Percentiles rank a stretch among this genome's conserved stretches.
Evolutionary conservation across 2,329 filamentous ascomycete genomes (phyloP).

Genomic region (Claviceps capensis): DNA sequence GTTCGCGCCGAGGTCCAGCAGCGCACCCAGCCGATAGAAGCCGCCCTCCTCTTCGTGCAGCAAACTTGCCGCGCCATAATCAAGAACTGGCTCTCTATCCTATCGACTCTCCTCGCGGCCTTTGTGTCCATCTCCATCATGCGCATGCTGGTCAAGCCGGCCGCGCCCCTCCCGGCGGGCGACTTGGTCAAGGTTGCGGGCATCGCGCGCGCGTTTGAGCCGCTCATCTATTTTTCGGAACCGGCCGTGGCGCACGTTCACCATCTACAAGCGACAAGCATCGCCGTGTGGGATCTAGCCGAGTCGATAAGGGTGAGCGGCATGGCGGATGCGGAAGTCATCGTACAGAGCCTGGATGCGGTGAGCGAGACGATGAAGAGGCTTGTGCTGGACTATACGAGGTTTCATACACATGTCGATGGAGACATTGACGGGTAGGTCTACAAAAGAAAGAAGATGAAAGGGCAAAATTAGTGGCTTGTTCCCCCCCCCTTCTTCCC

Average conservation of each 20-base stretch:
- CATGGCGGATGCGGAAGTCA: conserved; percentile 78
- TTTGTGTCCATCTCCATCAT: conserved; percentile 52
- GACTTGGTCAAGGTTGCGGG: conserved; percentile 85
- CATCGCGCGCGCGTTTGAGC: conserved; percentile 83
- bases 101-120: conserved; percentile 46
- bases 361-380: conserved; percentile 76
- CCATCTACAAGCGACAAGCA: conserved; percentile 78
- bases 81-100: conserved; percentile 53
- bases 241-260: conserved; percentile 75
- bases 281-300: conserved; percentile 88
- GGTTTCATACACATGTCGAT: conserved; percentile 88
- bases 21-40: conserved; percentile 70
- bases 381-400: conserved; percentile 71
- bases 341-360: conserved; percentile 73
- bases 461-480: background rate
- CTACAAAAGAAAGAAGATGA: background rate
- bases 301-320: conserved; percentile 82
- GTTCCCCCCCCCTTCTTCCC: background rate
- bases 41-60: conserved; percentile 50
- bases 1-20: conserved; percentile 81
- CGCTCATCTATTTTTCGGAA: conserved; percentile 88
- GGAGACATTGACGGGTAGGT: conserved; percentile 72
- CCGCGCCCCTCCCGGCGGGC: conserved; percentile 27
- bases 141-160: conserved; percentile 56
- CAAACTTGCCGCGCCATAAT: conserved; percentile 47